Conservation (phyloP, 2,329 filamentous ascomycete genomes). For the Penicillium sp. region DNA sequence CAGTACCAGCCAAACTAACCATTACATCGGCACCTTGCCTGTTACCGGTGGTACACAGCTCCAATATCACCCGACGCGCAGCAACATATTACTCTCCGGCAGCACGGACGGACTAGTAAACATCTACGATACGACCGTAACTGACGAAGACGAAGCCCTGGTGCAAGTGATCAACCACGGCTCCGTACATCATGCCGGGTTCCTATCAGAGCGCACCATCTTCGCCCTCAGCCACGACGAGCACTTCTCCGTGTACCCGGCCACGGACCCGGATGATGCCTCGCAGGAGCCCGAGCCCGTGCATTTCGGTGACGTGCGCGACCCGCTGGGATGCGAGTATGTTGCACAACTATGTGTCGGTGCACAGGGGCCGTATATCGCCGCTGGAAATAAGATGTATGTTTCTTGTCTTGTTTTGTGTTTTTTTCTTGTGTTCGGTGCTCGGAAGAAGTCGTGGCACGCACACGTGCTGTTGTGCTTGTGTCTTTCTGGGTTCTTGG, state of each 20-base stretch:
- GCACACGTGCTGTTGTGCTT: background rate
- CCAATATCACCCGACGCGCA: constrained; percentile 54
- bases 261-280: constrained; percentile 51
- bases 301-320: constrained; percentile 58
- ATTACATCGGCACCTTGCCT: constrained; percentile 2
- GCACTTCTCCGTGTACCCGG: constrained; percentile 58
- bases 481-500: background rate
- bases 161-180: constrained; percentile 63
- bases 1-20: constrained; percentile 12
- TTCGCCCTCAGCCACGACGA: constrained; percentile 65
- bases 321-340: constrained; percentile 58
- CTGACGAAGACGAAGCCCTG: constrained; percentile 62
- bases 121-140: constrained; percentile 58
- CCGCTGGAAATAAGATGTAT: constrained; percentile 52
- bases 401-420: constrained; percentile 12
- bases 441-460: background rate
- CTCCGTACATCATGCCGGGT: constrained; percentile 63
- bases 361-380: constrained; percentile 46
- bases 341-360: constrained; percentile 55
- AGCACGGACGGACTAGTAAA: constrained; percentile 65
- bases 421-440: background rate
- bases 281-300: constrained; percentile 46
- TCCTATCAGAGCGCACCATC: constrained; percentile 53
- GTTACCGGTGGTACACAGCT: constrained; percentile 35
- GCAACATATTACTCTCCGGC: constrained; percentile 57